Conservation (phyloP, 73 alveolate genomes). For the Paramecium tetraurelia region DNA sequence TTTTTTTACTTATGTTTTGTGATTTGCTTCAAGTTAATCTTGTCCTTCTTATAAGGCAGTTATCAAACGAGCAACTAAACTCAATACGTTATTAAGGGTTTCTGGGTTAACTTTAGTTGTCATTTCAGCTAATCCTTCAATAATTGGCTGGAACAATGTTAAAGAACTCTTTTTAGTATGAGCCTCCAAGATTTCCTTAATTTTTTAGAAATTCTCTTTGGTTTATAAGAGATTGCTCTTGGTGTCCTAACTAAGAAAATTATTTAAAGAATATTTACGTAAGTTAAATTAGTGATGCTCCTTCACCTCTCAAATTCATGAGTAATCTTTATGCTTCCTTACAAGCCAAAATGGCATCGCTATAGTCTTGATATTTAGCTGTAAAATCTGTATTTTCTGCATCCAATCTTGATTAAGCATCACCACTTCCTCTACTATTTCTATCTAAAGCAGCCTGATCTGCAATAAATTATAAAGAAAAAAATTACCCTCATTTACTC, state of each 20-base stretch:
- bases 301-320: conserved; percentile 26
- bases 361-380: background rate
- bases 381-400: conserved; percentile 12
- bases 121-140: conserved; percentile 55
- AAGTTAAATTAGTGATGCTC: background rate
- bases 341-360: conserved; percentile 45
- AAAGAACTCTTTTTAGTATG: conserved; percentile 23
- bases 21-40: conserved; percentile 10
- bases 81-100: conserved; percentile 13
- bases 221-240: conserved; percentile 15
- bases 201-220: conserved; percentile 36
- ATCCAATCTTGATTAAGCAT: background rate
- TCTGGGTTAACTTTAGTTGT: conserved; percentile 44
- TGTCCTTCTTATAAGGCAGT: conserved; percentile 41
- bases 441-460: conserved; percentile 32
- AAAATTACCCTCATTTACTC: background rate
- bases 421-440: conserved; percentile 13
- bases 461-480: background rate
- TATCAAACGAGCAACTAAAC: conserved; percentile 15
- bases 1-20: background rate
- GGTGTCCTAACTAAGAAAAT: background rate
- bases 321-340: conserved; percentile 39
- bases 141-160: conserved; percentile 8
- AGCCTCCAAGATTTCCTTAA: conserved; percentile 19
- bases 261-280: background rate